Evolutionary conservation across 225 moss, liverwort and hornwort species (phyloP), one percentile per base, ranked within the genome.

Genomic region (Polytrichum formosum): DNA sequence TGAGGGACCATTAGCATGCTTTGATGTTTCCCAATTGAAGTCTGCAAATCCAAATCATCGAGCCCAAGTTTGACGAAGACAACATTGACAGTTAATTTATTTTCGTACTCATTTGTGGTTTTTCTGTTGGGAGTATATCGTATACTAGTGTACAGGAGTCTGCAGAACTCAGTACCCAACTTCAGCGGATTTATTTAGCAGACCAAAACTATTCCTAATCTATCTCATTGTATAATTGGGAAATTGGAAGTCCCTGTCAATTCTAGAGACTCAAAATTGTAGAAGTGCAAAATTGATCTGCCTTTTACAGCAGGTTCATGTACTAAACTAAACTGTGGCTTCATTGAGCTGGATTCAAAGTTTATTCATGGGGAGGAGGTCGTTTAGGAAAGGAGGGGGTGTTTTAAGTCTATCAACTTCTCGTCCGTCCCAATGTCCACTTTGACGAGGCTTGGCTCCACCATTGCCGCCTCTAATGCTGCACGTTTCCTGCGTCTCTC

Each of bases 401-500:
- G 31, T 5, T 65, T 65, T 18, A 65, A 26, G 26, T 63, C 29
- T 29, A 6, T 29, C 29, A 6, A 29, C 29, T 29, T 29, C 29
- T 29, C 29, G 29, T 29, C 62, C 0, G 25, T 17, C 26, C 13
- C 62, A 10, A 63, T 26, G 17, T 63, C 26, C 25, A 63, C 26
- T 28, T 63, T 63, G 9, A 23, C 23, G 4, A 63, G 8, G 62
- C 22, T 58, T 6, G 58, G 22, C 58, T 58, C 58, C 22, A 20
- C 0, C 0, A 22, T 1, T 27, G 62, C 10, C 10, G 62, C 62
- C 17, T 29, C 22, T 46, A 53, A 5, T 53, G 6, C 63, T 53
- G 61, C 64, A 25, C 63, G 29, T 37, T 33, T 72, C 63, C 61
- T n/a, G 8, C 66, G 31, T 19, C 66, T 30, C 23, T 66, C 66